Conservation (phyloP, 2,329 filamentous ascomycete species). For the Colletotrichum sublineola region DNA sequence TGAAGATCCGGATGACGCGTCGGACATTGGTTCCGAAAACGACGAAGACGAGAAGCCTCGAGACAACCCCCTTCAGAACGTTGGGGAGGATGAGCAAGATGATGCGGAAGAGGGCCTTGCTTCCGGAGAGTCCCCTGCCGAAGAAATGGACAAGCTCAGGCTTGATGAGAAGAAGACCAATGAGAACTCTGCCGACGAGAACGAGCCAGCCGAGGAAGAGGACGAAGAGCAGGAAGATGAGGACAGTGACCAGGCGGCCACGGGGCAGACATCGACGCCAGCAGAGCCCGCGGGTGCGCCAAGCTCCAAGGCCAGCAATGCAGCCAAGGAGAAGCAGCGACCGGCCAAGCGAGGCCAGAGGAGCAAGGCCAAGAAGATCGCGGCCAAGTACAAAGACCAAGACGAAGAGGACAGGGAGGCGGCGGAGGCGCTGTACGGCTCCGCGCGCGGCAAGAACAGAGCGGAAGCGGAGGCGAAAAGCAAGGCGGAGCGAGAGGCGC, state of each 20-base stretch:
- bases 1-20: slow-evolving; percentile 49
- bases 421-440: slow-evolving; percentile 89
- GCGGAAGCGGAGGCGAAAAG: slow-evolving; percentile 76
- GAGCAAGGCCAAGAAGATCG: slow-evolving; percentile 87
- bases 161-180: slow-evolving; percentile 37
- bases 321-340: slow-evolving; percentile 59
- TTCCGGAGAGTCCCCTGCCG: slow-evolving; percentile 43
- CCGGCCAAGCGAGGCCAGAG: slow-evolving; percentile 79
- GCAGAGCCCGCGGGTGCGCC: slow-evolving; percentile 33
- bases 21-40: slow-evolving; percentile 53
- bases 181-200: slow-evolving; percentile 42
- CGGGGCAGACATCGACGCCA: slow-evolving; percentile 28
- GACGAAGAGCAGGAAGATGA: slow-evolving; percentile 47
- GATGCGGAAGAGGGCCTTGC: slow-evolving; percentile 46
- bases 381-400: slow-evolving; percentile 91
- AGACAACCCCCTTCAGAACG: slow-evolving; percentile 55
- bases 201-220: slow-evolving; percentile 40
- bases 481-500: slow-evolving; percentile 78
- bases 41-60: slow-evolving; percentile 49
- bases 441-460: slow-evolving; percentile 74
- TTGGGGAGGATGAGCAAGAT: slow-evolving; percentile 45
- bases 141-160: slow-evolving; percentile 35
- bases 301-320: slow-evolving; percentile 43
- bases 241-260: slow-evolving; percentile 23
- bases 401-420: slow-evolving; percentile 92